Conservation (phyloP, 768 basidiomycete species). For the Paxillus rubicundulus region DNA sequence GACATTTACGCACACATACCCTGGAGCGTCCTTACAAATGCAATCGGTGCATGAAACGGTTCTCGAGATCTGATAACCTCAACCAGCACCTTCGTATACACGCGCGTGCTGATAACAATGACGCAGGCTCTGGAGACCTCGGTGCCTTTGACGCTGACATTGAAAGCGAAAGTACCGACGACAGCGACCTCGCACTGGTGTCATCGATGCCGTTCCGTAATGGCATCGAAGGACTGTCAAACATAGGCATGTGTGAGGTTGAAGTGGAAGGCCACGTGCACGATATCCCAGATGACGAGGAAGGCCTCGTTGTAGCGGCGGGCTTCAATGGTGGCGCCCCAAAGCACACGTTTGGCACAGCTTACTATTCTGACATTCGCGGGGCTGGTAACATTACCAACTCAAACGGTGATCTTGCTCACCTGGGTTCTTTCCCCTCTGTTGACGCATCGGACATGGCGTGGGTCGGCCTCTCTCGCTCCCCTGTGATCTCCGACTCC, state of each 20-base stretch:
- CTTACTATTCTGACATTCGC: slow-evolving; percentile 21
- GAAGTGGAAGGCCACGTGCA: slow-evolving; percentile 56
- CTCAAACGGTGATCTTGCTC: slow-evolving; percentile 18
- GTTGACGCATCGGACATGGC: slow-evolving; percentile 24
- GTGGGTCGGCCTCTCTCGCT: slow-evolving; percentile 22
- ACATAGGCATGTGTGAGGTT: slow-evolving; percentile 57
- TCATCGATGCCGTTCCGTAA: slow-evolving; percentile 28
- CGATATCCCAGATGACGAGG: slow-evolving; percentile 57
- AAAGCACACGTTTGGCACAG: slow-evolving; percentile 21
- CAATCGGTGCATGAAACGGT: slow-evolving; percentile 70
- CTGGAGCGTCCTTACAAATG: slow-evolving; percentile 85
- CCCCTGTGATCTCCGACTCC: slow-evolving; percentile 17
- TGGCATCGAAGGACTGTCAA: slow-evolving; percentile 32
- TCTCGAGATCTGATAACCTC: slow-evolving; percentile 87
- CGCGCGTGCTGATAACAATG: slow-evolving; percentile 32
- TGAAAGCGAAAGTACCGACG: slow-evolving; percentile 39
- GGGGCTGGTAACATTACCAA: slow-evolving; percentile 16
- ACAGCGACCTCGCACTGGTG: slow-evolving; percentile 23
- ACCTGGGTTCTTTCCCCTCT: slow-evolving; percentile 18
- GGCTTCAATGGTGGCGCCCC: slow-evolving; percentile 16
- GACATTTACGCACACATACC: slow-evolving; percentile 87
- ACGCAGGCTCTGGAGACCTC: slow-evolving; percentile 25
- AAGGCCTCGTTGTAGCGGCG: slow-evolving; percentile 45
- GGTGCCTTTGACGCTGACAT: slow-evolving; percentile 26
- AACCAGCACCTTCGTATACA: slow-evolving; percentile 86